Evolutionary conservation across 768 basidiomycete genomes (phyloP), one percentile per base, ranked within the genome.

Genomic region (Pisolithus microcarpus): DNA sequence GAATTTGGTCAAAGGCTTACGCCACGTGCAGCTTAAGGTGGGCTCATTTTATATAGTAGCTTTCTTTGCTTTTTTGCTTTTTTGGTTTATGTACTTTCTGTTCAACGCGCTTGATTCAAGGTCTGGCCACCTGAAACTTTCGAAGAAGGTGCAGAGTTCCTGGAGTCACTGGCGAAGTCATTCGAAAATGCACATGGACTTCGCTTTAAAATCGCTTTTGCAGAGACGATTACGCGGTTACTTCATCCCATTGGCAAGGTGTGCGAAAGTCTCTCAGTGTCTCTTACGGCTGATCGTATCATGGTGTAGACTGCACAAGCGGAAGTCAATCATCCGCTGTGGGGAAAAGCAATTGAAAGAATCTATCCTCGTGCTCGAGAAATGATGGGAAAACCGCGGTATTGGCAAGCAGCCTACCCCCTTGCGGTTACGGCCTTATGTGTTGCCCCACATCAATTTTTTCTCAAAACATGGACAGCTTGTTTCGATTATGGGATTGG

Each of bases 41-140:
- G 44, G 65, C 54, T 3, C 23, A 38, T 51, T 38, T 9, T 34
- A 38, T 43, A 3, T 13, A n/a, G 36, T 31, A 48, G 18, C 16
- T 18, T 39, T n/a, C 34, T 30, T 42, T 7, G 13, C 11, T 43
- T 55, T 24, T 21, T 36, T n/a, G n/a, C n/a, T n/a, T n/a, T n/a
- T n/a, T n/a, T n/a, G n/a, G 21, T 31, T 16, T 38, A 42, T 23
- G 13, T 47, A 43, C n/a, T 31, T 45, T 36, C 18, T 50, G n/a
- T 38, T 51, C 53, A 23, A 58, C 39, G 4, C 21, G 11, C 24
- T 56, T 15, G 34, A 26, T 26, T 26, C 26, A 34, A 91, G 88
- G 92, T 95, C 40, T 96, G 91, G 82, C 93, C 93, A 2, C 87
- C 90, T 13, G 88, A 92, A 63, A 83, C 87, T 5, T 93, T 96